Percentiles rank a stretch among this genome's conserved stretches.
Conservation (phyloP, 176 grass and related monocot genomes). For the Carex scoparia region DNA sequence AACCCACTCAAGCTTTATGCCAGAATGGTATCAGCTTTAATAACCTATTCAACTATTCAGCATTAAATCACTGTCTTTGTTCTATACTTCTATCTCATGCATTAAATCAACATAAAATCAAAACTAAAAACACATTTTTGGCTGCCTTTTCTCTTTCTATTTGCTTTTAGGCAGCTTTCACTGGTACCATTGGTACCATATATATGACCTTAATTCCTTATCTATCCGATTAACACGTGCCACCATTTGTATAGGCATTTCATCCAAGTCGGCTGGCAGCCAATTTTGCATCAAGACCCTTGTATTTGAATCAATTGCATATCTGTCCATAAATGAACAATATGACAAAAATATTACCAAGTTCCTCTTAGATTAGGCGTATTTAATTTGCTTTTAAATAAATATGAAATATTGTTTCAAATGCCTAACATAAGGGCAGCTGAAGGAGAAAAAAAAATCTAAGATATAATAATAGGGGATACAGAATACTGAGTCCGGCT, state of each 20-base stretch:
- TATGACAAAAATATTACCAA: not conserved
- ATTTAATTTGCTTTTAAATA: too few relatives aligned
- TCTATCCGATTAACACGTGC: not conserved
- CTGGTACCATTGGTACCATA: not conserved
- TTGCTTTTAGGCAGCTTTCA: not conserved
- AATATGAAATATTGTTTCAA: not conserved
- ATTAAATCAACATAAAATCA: not conserved
- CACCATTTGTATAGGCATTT: not conserved
- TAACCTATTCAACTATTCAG: not conserved
- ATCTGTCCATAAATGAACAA: not conserved
- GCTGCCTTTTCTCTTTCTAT: not conserved
- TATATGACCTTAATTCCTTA: not conserved
- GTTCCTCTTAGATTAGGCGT: not conserved
- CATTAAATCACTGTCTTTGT: not conserved
- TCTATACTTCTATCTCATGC: too few relatives aligned
- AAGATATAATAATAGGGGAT: not conserved
- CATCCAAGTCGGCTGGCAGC: not conserved
- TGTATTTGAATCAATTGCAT: slow-evolving; percentile 1
- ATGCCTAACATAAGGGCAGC: not conserved
- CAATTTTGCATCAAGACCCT: not conserved
- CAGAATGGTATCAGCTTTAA: not conserved
- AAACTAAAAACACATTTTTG: not conserved
- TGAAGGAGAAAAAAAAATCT: not conserved
- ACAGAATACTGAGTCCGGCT: too few relatives aligned
- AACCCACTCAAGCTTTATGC: not conserved